These are phyloP conservation scores for Trifolium dubium DNA, from an alignment of 306 rosid genomes.

Conservation along the genomic window DNA sequence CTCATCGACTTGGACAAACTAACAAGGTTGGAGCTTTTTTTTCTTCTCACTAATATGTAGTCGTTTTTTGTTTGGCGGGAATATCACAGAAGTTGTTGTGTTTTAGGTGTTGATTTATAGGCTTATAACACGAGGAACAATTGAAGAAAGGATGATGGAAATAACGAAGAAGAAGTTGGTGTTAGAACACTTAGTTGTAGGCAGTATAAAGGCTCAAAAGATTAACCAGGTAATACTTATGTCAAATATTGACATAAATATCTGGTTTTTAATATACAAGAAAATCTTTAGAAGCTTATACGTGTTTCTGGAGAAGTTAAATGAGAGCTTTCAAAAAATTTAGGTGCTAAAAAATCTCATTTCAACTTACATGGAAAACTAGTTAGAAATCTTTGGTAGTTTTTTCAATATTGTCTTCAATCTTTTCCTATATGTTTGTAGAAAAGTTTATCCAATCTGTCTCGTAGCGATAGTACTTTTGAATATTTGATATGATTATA, in stretches of 20 bases:
- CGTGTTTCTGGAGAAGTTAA: background rate
- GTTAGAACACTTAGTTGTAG: slow-evolving; percentile 95
- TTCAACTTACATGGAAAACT: background rate
- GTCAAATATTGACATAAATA: background rate
- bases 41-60: background rate
- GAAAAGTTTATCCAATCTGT: background rate
- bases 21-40: slow-evolving; percentile 70
- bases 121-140: slow-evolving; percentile 89
- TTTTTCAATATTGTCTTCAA: background rate
- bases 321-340: background rate
- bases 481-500: slow-evolving; percentile 41
- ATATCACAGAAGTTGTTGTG: slow-evolving; percentile 39
- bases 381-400: background rate
- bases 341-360: background rate
- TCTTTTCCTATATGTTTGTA: slow-evolving; percentile 20
- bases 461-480: slow-evolving; percentile 8
- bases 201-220: slow-evolving; percentile 85
- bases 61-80: slow-evolving; percentile 15
- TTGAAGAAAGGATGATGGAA: slow-evolving; percentile 99
- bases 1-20: slow-evolving; percentile 98
- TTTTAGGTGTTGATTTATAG: slow-evolving; percentile 92
- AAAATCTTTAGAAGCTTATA: background rate
- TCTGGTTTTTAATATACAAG: background rate
- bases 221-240: slow-evolving; percentile 82
- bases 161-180: slow-evolving; percentile 99